Conservation (phyloP, 2,329 filamentous ascomycete species). For the Chaetomium strumarium region DNA sequence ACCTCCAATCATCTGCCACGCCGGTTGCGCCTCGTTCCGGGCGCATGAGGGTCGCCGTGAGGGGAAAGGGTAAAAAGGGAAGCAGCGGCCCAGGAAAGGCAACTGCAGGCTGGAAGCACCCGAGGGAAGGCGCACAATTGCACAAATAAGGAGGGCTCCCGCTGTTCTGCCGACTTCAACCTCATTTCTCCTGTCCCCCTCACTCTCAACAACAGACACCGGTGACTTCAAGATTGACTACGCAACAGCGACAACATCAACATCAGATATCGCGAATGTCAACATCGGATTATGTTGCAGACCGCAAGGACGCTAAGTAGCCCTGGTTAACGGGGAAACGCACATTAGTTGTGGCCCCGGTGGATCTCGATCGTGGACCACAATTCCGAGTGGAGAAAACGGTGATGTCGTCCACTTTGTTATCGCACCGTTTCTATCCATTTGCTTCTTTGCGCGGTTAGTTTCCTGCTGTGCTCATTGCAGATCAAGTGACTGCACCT, state of each 20-base stretch:
- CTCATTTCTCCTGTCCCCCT: constrained; percentile 1
- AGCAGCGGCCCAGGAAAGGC: constrained; percentile 2
- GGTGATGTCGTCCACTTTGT: too few relatives aligned
- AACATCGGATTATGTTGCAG: neutral
- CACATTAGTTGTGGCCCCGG: neutral
- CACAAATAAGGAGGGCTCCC: constrained; percentile 10
- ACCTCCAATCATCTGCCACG: constrained; percentile 6
- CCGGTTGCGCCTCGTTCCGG: neutral
- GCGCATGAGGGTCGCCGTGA: constrained; percentile 5
- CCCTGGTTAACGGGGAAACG: constrained; percentile 11
- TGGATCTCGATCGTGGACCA: constrained; percentile 8
- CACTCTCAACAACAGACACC: neutral
- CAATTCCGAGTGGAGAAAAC: constrained; percentile 9
- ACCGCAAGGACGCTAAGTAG: neutral
- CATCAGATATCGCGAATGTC: neutral
- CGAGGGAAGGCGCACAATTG: neutral
- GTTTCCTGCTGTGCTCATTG: neutral
- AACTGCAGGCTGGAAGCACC: constrained; percentile 3
- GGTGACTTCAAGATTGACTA: neutral
- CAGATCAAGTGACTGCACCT: constrained; percentile 5
- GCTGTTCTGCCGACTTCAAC: neutral
- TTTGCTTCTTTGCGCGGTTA: too few relatives aligned
- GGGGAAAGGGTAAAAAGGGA: constrained; percentile 10
- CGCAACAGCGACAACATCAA: neutral
- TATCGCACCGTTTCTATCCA: too few relatives aligned